Percentiles rank a stretch among this genome's conserved stretches.
Conservation (phyloP, 805 yeast species). For the Monosporozyma solicola region DNA sequence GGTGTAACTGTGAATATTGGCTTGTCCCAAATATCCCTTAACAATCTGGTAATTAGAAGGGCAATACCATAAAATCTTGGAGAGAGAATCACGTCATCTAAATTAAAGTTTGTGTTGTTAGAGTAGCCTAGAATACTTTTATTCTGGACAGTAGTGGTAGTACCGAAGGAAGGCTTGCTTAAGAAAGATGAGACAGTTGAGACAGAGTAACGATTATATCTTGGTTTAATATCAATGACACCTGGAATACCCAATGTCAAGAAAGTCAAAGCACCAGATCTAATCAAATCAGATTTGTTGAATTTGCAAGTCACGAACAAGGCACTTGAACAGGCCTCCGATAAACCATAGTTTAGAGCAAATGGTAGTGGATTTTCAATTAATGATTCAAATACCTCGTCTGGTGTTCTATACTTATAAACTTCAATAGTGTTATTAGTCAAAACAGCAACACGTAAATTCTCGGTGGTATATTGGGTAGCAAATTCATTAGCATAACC, state of each 20-base stretch:
- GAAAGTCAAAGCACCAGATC: constrained; percentile 37
- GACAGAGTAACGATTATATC: constrained; percentile 27
- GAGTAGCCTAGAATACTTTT: background rate
- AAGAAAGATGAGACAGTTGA: constrained; percentile 24
- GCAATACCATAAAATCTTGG: constrained; percentile 88
- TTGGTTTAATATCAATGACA: constrained; percentile 36
- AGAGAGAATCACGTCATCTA: constrained; percentile 77
- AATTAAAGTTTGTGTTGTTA: constrained; percentile 23
- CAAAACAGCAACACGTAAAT: constrained; percentile 69
- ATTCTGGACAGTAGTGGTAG: constrained; percentile 10
- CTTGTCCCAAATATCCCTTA: constrained; percentile 70
- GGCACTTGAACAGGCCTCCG: constrained; percentile 86
- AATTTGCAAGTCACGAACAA: constrained; percentile 73
- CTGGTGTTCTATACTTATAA: constrained; percentile 73
- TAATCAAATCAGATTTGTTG: constrained; percentile 44
- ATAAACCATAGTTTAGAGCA: constrained; percentile 69
- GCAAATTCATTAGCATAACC: constrained; percentile 85
- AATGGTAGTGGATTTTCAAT: constrained; percentile 64
- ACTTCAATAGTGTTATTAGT: constrained; percentile 72
- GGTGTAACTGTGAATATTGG: constrained; percentile 47
- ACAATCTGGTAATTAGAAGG: constrained; percentile 64
- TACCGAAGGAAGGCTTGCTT: constrained; percentile 15
- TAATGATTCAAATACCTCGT: constrained; percentile 60
- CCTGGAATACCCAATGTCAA: constrained; percentile 37
- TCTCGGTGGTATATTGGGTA: constrained; percentile 63